Percentiles rank a stretch among this genome's conserved stretches.
Conservation (phyloP, 257 asterid species). For the Striga asiatica region DNA sequence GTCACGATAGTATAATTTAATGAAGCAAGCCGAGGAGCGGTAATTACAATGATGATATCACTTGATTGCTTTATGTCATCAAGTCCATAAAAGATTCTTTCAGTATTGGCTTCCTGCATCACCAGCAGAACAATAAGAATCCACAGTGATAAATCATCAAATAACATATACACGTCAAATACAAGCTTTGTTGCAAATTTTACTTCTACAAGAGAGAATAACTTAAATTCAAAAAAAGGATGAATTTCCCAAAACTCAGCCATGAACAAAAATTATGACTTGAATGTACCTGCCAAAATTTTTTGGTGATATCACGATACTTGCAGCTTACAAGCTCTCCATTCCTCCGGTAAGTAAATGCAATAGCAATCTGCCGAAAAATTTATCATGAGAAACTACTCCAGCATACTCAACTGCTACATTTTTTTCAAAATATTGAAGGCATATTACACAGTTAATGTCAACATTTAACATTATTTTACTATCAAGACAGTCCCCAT, state of each 20-base stretch:
- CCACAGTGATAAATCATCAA: not conserved
- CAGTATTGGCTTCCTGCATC: conserved; percentile 70
- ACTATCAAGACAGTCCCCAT: too few relatives aligned
- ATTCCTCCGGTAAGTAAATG: conserved; percentile 69
- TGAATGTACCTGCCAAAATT: conserved; percentile 68
- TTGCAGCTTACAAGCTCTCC: conserved; percentile 78
- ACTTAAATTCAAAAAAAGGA: too few relatives aligned
- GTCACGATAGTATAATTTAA: conserved; percentile 14
- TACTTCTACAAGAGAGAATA: too few relatives aligned
- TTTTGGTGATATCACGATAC: conserved; percentile 61
- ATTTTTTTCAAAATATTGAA: too few relatives aligned
- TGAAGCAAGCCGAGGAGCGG: conserved; percentile 17
- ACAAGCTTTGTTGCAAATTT: too few relatives aligned
- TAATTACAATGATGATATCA: conserved; percentile 75
- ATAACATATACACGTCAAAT: not conserved
- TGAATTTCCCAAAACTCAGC: conserved; percentile 2
- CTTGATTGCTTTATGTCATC: conserved; percentile 79
- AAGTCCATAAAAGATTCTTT: conserved; percentile 78
- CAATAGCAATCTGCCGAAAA: conserved; percentile 55
- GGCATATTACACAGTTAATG: too few relatives aligned
- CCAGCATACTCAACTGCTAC: too few relatives aligned
- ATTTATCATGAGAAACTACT: conserved; percentile 6
- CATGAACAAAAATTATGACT: not conserved
- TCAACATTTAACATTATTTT: too few relatives aligned
- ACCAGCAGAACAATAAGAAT: not conserved